Evolutionary conservation across 805 yeast genomes (phyloP).

Genomic region (Grigorovia humatica): DNA sequence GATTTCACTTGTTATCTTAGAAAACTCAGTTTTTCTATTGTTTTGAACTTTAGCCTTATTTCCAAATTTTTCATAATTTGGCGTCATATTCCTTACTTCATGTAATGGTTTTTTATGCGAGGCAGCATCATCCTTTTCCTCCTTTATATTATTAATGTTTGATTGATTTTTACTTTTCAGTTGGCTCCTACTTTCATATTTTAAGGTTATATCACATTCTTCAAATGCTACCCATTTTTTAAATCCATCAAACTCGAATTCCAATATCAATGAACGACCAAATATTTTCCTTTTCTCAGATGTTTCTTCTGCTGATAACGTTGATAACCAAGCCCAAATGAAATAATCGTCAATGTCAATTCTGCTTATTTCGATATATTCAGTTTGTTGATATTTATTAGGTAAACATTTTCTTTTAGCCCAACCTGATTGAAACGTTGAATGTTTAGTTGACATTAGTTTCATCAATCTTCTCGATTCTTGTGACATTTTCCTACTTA

Average conservation of each 20-base stretch:
- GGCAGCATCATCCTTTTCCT: not conserved
- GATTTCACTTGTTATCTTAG: not conserved
- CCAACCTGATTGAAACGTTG: slow-evolving; percentile 36
- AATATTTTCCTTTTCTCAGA: slow-evolving; percentile 52
- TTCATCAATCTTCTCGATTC: slow-evolving; percentile 56
- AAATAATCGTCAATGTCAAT: slow-evolving; percentile 77
- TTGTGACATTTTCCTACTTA: slow-evolving; percentile 54
- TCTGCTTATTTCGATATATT: slow-evolving; percentile 36
- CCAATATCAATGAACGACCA: slow-evolving; percentile 75
- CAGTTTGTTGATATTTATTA: slow-evolving; percentile 16
- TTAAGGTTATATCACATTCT: slow-evolving; percentile 42
- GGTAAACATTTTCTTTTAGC: slow-evolving; percentile 23
- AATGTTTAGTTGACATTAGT: slow-evolving; percentile 31
- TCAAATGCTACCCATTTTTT: slow-evolving; percentile 72
- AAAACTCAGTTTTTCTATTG: slow-evolving; percentile 1
- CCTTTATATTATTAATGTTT: not conserved
- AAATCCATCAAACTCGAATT: slow-evolving; percentile 66
- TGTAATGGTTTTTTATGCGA: slow-evolving; percentile 1
- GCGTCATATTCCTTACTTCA: slow-evolving; percentile 12
- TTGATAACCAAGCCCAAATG: slow-evolving; percentile 85
- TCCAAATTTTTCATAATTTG: slow-evolving; percentile 21
- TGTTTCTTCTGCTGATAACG: slow-evolving; percentile 66
- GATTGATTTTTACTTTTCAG: slow-evolving; percentile 1
- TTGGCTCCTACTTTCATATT: slow-evolving; percentile 9
- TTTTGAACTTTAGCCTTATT: slow-evolving; percentile 9